A percentile compares a stretch with the other conserved stretches of the same genome.
Conservation (phyloP, 441 rosid species). For the Erodium texanum region DNA sequence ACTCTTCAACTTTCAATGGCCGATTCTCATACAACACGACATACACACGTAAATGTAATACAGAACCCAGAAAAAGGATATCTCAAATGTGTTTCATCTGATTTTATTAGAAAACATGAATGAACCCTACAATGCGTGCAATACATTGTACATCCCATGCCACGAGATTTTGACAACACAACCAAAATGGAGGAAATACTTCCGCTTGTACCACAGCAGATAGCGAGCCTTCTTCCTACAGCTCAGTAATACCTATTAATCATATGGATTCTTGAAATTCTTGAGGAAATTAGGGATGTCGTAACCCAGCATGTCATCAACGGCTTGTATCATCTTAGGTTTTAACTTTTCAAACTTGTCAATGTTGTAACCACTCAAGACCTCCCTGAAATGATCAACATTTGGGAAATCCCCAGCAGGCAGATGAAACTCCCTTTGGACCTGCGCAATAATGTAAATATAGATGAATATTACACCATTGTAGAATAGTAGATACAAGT, state of each 20-base stretch:
- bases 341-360: conserved; percentile 85
- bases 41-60: no score
- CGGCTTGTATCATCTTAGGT: conserved; percentile 79
- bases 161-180: no score
- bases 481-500: background rate
- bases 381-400: conserved; percentile 66
- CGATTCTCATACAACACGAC: no score
- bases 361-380: conserved; percentile 61
- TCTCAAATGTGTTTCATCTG: no score
- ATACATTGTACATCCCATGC: no score
- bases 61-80: no score
- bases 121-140: no score
- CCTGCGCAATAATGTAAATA: conserved; percentile 31
- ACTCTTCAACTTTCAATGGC: no score
- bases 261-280: conserved; percentile 76
- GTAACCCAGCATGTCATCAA: conserved; percentile 87
- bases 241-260: conserved; percentile 17
- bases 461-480: background rate
- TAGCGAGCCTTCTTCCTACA: no score
- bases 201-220: no score
- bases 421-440: conserved; percentile 73
- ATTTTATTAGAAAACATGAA: no score
- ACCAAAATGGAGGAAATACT: no score
- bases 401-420: conserved; percentile 93
- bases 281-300: conserved; percentile 80